These are phyloP conservation scores for Magnolia officinalis DNA, from an alignment of 164 flowering plant species.

Conservation along the genomic window DNA sequence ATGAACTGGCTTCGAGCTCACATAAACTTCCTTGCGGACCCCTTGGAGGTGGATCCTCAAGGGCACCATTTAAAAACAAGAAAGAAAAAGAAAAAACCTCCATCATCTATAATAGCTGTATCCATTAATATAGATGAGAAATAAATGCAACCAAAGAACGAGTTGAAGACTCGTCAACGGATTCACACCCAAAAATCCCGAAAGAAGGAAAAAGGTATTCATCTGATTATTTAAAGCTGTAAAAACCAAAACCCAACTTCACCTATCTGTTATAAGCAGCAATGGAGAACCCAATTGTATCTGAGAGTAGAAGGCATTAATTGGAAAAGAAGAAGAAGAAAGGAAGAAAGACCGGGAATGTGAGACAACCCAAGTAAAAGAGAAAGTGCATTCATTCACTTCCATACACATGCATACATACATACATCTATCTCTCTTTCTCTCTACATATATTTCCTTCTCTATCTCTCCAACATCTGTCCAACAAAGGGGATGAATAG, in stretches of 20 bases:
- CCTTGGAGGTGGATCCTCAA: background rate
- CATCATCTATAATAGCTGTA: background rate
- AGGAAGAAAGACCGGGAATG: background rate
- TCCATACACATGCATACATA: slow-evolving; percentile 13
- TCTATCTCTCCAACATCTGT: background rate
- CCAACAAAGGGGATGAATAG: slow-evolving; percentile 3
- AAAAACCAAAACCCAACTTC: background rate
- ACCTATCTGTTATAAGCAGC: background rate
- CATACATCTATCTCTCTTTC: background rate
- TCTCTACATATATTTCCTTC: background rate
- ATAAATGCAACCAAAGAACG: slow-evolving; percentile 5
- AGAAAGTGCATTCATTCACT: slow-evolving; percentile 15
- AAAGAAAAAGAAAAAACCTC: no score
- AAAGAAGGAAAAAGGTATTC: background rate
- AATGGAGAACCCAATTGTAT: background rate
- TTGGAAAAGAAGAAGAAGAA: background rate
- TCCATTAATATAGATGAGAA: background rate
- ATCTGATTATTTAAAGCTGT: background rate
- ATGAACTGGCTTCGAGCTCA: no score
- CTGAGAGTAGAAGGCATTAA: background rate
- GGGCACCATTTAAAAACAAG: background rate
- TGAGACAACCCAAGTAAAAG: background rate
- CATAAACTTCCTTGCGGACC: background rate
- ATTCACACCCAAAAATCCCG: background rate
- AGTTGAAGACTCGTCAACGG: background rate